These are phyloP conservation scores for Boletus rubroflammeus DNA, from an alignment of 768 basidiomycete genomes.

Conservation along the genomic window DNA sequence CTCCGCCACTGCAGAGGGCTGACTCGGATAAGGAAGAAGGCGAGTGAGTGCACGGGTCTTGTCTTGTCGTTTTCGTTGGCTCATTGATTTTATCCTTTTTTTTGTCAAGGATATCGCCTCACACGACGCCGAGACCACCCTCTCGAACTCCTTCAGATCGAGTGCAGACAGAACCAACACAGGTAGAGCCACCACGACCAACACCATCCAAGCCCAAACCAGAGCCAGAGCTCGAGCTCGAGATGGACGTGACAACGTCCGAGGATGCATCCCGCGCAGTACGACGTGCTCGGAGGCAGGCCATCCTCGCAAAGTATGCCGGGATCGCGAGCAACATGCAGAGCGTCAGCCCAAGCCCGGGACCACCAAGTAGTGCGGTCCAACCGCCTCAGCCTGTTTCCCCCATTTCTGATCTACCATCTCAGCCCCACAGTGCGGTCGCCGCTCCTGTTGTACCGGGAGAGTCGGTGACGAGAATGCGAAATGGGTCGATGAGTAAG, in stretches of 20 bases:
- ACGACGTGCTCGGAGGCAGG: constrained; percentile 67
- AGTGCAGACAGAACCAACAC: constrained; percentile 12
- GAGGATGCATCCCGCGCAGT: constrained; percentile 64
- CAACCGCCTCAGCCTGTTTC: constrained; percentile 62
- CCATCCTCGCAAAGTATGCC: constrained; percentile 75
- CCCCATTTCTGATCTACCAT: constrained; percentile 58
- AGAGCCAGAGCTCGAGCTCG: constrained; percentile 48
- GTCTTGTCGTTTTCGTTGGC: constrained; percentile 1
- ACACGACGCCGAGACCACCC: constrained; percentile 29
- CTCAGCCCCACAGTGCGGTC: constrained; percentile 49
- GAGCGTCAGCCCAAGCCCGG: constrained; percentile 54
- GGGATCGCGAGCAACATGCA: constrained; percentile 42
- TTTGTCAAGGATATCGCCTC: constrained; percentile 61
- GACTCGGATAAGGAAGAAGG: constrained; percentile 82
- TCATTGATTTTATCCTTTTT: constrained; percentile 8
- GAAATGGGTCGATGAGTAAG: constrained; percentile 26
- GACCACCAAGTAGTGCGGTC: constrained; percentile 70
- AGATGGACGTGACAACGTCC: constrained; percentile 47
- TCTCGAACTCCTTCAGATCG: constrained; percentile 27
- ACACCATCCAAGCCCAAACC: constrained; percentile 21
- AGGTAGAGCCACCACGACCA: constrained; percentile 14
- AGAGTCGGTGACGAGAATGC: constrained; percentile 5
- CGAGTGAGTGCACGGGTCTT: constrained; percentile 65
- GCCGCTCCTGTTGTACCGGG: constrained; percentile 30
- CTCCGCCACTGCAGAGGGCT: constrained; percentile 19